Evolutionary conservation across 257 asterid genomes (phyloP), one percentile per base, ranked within the genome.

Genomic region (Solanum chilense): DNA sequence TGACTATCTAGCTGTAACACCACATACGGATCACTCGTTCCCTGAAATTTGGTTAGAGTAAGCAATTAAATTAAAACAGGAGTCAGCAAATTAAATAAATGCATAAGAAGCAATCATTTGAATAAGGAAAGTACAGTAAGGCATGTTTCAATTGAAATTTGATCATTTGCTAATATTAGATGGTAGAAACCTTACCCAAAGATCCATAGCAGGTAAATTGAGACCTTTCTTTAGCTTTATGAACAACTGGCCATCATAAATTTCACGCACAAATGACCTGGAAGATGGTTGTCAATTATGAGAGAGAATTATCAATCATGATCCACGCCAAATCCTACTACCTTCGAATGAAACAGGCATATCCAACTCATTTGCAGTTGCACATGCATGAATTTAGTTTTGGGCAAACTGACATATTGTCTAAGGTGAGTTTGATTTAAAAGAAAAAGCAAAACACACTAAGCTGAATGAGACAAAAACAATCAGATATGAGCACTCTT

Each of bases 11-110:
- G 89, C 87, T 96, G 95, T 89, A 95, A 74, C 87, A 97, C 92
- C 85, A 95, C 98, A 88, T 97, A 97, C 45, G 99, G 99, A 93
- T 97, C 99, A 88, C 99, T 97, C 74, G 99, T 96, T 89, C 99
- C 99, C 99, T 97, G 93, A 52, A 82, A 91, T 31, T 25, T 31
- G 15, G 14, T 16, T 31, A n/a, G 29, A 14, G 2, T 27, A 49
- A 9, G 73, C 29, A 71, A 73, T 49, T 10, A 12, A 73, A 49
- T 45, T n/a, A 70, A 33, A 52, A 13, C 39, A 33, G 18, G 58
- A 84, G 89, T 62, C 76, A 52, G 58, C 70, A 49, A 21, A 41
- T 47, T 35, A 69, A 85, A 27, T 49, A 45, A 83, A 42, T 27
- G 83, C 25, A 86, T 33, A 85, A 52, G 6, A 29, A 18, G 31